These are phyloP conservation scores for Moesziomyces aphidis DNA, from an alignment of 1,284 basidiomycete species.

Conservation along the genomic window DNA sequence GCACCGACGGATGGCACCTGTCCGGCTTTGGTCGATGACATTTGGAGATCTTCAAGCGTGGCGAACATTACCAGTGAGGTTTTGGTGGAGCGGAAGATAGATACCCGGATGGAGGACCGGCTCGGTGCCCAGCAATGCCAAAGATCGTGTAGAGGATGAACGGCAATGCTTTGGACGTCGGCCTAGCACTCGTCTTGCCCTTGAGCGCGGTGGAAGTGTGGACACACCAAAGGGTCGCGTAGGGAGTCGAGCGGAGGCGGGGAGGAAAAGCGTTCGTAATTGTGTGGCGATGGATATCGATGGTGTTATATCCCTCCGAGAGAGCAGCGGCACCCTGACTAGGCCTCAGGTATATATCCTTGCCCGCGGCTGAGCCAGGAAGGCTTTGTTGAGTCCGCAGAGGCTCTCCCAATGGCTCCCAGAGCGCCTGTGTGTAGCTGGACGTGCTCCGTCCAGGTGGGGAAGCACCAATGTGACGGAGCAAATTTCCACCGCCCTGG, in stretches of 20 bases:
- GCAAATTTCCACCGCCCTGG: neutral
- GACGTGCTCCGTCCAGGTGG: neutral
- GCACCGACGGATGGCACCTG: neutral
- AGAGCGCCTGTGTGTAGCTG: neutral
- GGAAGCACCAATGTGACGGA: neutral
- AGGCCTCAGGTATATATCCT: constrained; percentile 16
- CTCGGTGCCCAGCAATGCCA: no score
- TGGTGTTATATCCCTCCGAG: neutral
- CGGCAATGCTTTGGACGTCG: no score
- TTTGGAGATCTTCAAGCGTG: constrained; percentile 17
- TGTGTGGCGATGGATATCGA: constrained; percentile 10
- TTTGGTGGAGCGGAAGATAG: neutral
- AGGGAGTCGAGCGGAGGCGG: neutral
- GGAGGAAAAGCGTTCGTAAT: constrained; percentile 1
- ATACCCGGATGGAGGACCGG: neutral
- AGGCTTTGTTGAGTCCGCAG: neutral
- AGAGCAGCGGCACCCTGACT: neutral
- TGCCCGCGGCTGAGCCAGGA: neutral
- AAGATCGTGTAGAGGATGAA: no score
- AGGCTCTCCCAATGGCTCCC: neutral
- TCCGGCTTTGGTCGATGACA: neutral
- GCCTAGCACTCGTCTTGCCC: no score
- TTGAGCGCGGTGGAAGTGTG: no score
- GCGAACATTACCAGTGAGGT: constrained; percentile 12
- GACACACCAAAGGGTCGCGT: no score